Evolutionary conservation across 2,329 filamentous ascomycete genomes (phyloP).

Genomic region (Aspergillus phoenicis): DNA sequence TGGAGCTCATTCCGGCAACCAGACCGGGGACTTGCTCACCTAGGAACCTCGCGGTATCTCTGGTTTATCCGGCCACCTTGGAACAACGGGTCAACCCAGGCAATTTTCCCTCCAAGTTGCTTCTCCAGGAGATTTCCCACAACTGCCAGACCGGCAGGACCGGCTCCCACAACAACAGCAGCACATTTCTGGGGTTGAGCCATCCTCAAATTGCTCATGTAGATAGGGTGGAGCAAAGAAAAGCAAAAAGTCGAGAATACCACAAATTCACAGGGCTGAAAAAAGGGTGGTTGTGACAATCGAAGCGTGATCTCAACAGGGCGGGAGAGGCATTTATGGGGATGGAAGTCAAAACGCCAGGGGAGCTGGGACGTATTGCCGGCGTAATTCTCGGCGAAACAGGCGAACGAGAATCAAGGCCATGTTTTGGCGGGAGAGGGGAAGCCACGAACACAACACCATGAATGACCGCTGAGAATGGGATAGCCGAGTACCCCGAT

Average conservation of each 20-base stretch:
- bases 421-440: conserved; percentile 9
- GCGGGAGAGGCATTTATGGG: conserved; percentile 13
- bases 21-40: conserved; percentile 33
- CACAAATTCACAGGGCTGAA: background rate
- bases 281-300: background rate
- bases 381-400: conserved; percentile 24
- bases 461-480: conserved; percentile 8
- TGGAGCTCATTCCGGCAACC: background rate
- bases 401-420: conserved; percentile 10
- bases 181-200: conserved; percentile 44
- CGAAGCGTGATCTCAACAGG: background rate
- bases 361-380: conserved; percentile 8
- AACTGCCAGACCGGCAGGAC: conserved; percentile 61
- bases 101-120: conserved; percentile 51
- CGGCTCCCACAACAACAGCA: conserved; percentile 62
- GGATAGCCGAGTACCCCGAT: background rate
- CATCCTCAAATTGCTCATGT: conserved; percentile 23
- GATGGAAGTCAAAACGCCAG: background rate
- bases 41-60: conserved; percentile 63
- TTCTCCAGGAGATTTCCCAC: conserved; percentile 64
- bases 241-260: background rate
- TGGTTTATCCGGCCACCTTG: conserved; percentile 55
- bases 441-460: conserved; percentile 1
- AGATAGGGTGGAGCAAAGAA: background rate
- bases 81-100: conserved; percentile 64